phyloP scores from a whole-genome alignment of 371 early-diverging fungal genomes.

The Rhizopus sp. region DNA sequence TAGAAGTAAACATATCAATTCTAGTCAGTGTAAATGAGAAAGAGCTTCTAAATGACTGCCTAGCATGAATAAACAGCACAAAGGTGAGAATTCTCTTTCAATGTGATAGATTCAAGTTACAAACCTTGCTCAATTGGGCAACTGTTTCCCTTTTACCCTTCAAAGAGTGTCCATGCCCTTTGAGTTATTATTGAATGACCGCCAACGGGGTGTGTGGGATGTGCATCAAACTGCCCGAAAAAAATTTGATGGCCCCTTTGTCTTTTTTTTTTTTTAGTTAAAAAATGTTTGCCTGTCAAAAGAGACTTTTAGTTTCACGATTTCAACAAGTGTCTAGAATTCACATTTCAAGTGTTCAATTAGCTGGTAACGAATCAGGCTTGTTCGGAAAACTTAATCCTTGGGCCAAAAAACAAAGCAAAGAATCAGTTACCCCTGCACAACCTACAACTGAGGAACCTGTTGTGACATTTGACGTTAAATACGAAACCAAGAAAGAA shows the following conservation, averaged over 20 bases:
- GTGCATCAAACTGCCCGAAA: neutral
- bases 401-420: conserved; percentile 42
- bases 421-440: conserved; percentile 24
- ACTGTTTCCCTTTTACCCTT: no score
- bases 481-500: conserved; percentile 31
- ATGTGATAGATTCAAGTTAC: no score
- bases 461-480: conserved; percentile 33
- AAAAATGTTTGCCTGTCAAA: conserved; percentile 25
- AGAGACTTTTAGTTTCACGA: neutral
- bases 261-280: neutral
- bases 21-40: neutral
- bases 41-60: neutral
- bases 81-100: no score
- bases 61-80: no score
- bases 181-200: no score
- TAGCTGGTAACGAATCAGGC: conserved; percentile 23
- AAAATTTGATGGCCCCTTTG: neutral
- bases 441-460: conserved; percentile 15
- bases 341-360: conserved; percentile 18
- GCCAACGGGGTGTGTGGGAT: no score
- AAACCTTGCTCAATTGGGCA: no score
- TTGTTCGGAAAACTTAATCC: conserved; percentile 48
- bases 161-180: no score
- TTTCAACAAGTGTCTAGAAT: neutral
- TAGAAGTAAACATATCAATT: no score